Conservation (phyloP, 176 grass and related monocot genomes). For the Dendrocalamus sinicus region DNA sequence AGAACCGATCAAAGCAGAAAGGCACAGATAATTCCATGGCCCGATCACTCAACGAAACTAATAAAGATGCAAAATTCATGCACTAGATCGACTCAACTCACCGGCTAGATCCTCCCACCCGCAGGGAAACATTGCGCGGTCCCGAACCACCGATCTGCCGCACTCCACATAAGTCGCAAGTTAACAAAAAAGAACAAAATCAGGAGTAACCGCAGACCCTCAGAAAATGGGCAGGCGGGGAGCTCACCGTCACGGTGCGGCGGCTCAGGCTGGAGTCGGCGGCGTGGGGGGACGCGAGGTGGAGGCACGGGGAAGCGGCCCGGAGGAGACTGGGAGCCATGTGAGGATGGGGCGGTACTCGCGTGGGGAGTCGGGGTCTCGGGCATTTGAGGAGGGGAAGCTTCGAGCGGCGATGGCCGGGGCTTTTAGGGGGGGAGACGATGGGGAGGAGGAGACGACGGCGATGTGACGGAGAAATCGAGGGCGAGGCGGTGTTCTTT, state of each 20-base stretch:
- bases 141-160: slow-evolving; percentile 50
- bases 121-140: slow-evolving; percentile 21
- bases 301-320: slow-evolving; percentile 42
- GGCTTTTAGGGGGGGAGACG: slow-evolving; percentile 22
- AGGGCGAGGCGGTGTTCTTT: slow-evolving; percentile 42
- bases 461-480: slow-evolving; percentile 64
- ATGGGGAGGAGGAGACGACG: slow-evolving; percentile 35
- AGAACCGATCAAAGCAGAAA: not conserved
- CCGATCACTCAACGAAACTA: not conserved
- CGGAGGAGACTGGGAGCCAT: slow-evolving; percentile 59
- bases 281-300: slow-evolving; percentile 15
- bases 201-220: not conserved
- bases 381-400: slow-evolving; percentile 52
- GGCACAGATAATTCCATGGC: not conserved
- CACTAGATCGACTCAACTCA: slow-evolving; percentile 27
- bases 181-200: not conserved
- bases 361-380: slow-evolving; percentile 32
- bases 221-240: not conserved
- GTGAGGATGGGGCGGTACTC: not conserved
- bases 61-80: not conserved
- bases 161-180: not conserved
- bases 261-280: slow-evolving; percentile 34
- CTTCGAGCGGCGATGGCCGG: slow-evolving; percentile 54
- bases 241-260: slow-evolving; percentile 40
- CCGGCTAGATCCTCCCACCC: slow-evolving; percentile 48